Evolutionary conservation across 1,284 basidiomycete genomes (phyloP), one percentile per base, ranked within the genome.

Genomic region (Pseudozyma sp.): DNA sequence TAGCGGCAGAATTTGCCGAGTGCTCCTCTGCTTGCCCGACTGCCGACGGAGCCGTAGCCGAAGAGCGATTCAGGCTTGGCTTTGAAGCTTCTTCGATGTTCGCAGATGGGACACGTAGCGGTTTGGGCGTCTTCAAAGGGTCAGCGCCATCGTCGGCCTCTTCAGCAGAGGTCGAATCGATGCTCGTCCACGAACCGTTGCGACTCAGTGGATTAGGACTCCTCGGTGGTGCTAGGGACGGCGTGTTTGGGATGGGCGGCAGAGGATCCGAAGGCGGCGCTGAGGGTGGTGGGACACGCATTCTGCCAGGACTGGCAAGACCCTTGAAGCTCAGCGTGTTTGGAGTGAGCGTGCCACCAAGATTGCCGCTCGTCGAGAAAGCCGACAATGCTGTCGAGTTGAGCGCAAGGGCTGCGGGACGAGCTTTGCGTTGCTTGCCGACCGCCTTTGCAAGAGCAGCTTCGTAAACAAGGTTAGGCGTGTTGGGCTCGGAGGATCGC

Each of bases 201-300:
- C 47, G 50, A 5, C 43, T 45, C 35, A 66, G 44, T 25, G 35
- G 49, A 14, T 43, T 43, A 10, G 70, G 65, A 39, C 59, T 68
- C 52, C 59, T 61, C 2, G 58, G 62, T 31, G 25, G 25, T 1
- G 43, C 48, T 40, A 69, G 21, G 12, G 61, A 74, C 1, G 78
- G 72, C 6, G 76, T 76, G 10, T 59, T 52, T 2, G 79, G 79
- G 12, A 81, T 62, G 0, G 79, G 79, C 18, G 79, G 79, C 16
- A 81, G 49, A 14, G 79, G 79, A 14, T 78, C 78, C 12, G 59
- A 55, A 0, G 79, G 79, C 1, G 71, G 71, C 11, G 71, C 72
- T 9, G 62, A 69, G 2, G 76, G 76, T 5, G 76, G 76, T 16
- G 68, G 76, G 21, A 58, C 68, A 13, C 70, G 60, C 38, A 51